Evolutionary conservation across 2,329 filamentous ascomycete genomes (phyloP).

Genomic region (Coniella vitis): DNA sequence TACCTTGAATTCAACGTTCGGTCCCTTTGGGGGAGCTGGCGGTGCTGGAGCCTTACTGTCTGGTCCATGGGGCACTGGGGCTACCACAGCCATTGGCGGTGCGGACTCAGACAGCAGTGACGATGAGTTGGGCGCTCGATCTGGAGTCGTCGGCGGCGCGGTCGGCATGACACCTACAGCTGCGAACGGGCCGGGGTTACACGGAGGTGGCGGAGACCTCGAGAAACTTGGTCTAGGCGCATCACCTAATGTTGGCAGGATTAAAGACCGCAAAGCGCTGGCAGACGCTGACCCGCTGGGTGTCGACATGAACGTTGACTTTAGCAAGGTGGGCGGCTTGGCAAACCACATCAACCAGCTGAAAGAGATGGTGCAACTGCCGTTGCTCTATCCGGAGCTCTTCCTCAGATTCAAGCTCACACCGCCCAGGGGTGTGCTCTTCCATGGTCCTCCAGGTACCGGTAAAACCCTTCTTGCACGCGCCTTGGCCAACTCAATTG

Average conservation of each 20-base stretch:
- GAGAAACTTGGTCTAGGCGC: conserved; percentile 31
- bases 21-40: conserved; percentile 84
- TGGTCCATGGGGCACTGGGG: conserved; percentile 67
- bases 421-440: conserved; percentile 87
- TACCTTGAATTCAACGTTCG: conserved; percentile 79
- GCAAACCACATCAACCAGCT: conserved; percentile 93
- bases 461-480: conserved; percentile 96
- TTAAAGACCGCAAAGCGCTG: conserved; percentile 86
- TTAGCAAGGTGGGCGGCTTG: conserved; percentile 87
- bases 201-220: conserved; percentile 31
- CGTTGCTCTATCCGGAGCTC: conserved; percentile 88
- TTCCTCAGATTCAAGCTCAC: conserved; percentile 89
- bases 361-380: conserved; percentile 97
- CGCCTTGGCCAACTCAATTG: conserved; percentile 85
- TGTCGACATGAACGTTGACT: conserved; percentile 86
- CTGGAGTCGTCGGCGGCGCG: conserved; percentile 45
- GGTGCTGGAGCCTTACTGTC: conserved; percentile 65
- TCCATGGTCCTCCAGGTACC: conserved; percentile 94
- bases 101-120: conserved; percentile 96
- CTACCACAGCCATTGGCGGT: conserved; percentile 51
- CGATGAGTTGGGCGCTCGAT: conserved; percentile 70
- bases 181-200: conserved; percentile 37
- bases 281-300: conserved; percentile 93
- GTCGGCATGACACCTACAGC: conserved; percentile 55
- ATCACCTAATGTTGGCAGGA: conserved; percentile 79